Percentiles rank a stretch among this genome's conserved stretches.
phyloP scores from a whole-genome alignment of 495 filamentous ascomycete species.

The Hypoxylon perforatum region DNA sequence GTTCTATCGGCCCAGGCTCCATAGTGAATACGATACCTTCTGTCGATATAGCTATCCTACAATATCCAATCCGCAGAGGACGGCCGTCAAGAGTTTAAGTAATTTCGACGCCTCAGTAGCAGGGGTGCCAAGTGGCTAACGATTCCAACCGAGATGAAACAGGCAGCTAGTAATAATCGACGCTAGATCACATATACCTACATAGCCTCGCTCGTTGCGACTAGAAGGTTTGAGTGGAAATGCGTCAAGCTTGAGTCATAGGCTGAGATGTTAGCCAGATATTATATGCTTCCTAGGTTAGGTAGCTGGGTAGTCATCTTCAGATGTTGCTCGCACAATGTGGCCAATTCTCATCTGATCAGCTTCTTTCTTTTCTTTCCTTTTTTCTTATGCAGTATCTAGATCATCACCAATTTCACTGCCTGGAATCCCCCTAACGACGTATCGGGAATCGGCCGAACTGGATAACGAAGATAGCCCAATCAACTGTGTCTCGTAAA shows the following conservation, averaged over 20 bases:
- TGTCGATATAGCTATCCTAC: background rate
- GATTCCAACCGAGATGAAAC: constrained; percentile 22
- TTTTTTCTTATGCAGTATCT: too few relatives aligned
- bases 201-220: background rate
- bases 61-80: background rate
- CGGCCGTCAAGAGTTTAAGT: background rate
- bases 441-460: constrained; percentile 18
- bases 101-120: background rate
- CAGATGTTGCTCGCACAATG: too few relatives aligned
- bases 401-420: background rate
- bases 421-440: background rate
- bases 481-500: constrained; percentile 22
- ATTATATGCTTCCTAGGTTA: too few relatives aligned
- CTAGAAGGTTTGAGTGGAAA: background rate
- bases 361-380: too few relatives aligned
- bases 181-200: constrained; percentile 9
- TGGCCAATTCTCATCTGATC: background rate
- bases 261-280: background rate
- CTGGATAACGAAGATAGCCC: background rate
- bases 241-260: background rate
- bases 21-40: constrained; percentile 4
- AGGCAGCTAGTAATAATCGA: constrained; percentile 10
- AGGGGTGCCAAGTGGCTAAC: constrained; percentile 14
- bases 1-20: constrained; percentile 23
- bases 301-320: too few relatives aligned